Base-by-base conservation (phyloP, 2,329 filamentous ascomycete genomes). In the Epichloe typhina region DNA sequence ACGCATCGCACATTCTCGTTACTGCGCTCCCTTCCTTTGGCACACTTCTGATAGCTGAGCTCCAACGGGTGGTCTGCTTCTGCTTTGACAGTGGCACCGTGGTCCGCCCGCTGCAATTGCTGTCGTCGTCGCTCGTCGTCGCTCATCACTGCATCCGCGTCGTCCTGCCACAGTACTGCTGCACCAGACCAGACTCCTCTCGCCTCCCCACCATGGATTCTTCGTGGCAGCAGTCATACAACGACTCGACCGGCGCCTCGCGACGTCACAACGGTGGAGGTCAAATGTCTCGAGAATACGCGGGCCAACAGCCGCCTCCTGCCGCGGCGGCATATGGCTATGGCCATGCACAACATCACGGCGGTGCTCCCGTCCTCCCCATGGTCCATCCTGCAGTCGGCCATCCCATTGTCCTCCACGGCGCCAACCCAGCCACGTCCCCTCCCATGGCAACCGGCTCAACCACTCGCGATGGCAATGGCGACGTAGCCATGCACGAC, bases 401-500 rank as follows among this genome's bases (percentile, higher is more conserved):
- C 66, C 57, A 69, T 12, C 39, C 52, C 52, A 31, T 47, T 1
- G 36, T 47, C 37, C 46, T 52, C 61, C 56, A 69, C 62, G 56
- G 64, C 69, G 54, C 70, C 72, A 67, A 77, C 60, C 72, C 81
- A 61, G 72, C 74, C 53, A 72, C 75, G 23, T 52, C 56, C 39
- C 82, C 82, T 51, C 75, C 82, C 55, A 71, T 79, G 61, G 55
- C 58, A 52, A 74, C 74, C 33, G 50, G 45, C 56, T 73, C 77
- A 58, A 77, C 81, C 61, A 66, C 76, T 61, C 82, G 83, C 72
- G 84, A 88, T 69, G 79, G 79, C 57, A 87, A 85, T 64, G 80
- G 82, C 61, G 86, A 90, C 69, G 76, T 88, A 52, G 73, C 83
- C 54, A 96, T 96, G 90, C 87, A 93, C 68, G 90, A 95, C 67